phyloP scores from a whole-genome alignment of 2,329 filamentous ascomycete species.

The Diaporthe sp. region DNA sequence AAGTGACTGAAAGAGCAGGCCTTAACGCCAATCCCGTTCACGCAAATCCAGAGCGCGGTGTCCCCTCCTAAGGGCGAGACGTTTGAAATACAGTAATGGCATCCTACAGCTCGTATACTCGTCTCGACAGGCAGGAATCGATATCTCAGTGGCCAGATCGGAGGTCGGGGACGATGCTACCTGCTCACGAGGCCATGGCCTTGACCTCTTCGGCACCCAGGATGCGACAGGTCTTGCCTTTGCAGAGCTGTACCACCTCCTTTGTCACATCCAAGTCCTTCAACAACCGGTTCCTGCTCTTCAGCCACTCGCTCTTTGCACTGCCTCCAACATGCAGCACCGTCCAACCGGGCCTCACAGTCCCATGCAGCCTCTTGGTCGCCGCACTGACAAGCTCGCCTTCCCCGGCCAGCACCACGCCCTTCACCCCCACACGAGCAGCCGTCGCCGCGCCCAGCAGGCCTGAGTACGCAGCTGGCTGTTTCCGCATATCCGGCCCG shows the following conservation, averaged over 20 bases:
- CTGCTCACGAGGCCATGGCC: background rate
- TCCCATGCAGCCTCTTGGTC: background rate
- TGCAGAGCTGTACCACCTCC: slow-evolving; percentile 31
- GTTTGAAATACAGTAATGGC: background rate
- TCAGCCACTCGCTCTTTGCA: slow-evolving; percentile 18
- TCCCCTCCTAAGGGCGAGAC: background rate
- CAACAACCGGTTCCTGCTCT: slow-evolving; percentile 9
- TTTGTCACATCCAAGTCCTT: slow-evolving; percentile 19
- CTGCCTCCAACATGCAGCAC: slow-evolving; percentile 2
- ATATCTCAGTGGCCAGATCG: background rate
- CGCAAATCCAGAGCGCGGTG: background rate
- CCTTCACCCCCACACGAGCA: slow-evolving; percentile 10
- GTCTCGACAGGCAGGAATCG: background rate
- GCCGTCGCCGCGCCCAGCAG: slow-evolving; percentile 19
- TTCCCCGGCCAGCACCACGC: slow-evolving; percentile 13
- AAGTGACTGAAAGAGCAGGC: background rate
- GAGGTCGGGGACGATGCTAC: too few species aligned
- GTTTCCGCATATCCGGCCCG: slow-evolving; percentile 86
- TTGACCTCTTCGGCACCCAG: background rate
- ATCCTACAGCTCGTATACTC: background rate
- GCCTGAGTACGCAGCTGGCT: slow-evolving; percentile 63
- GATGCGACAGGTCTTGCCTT: slow-evolving; percentile 24
- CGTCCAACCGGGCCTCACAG: slow-evolving; percentile 26
- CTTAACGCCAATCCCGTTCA: background rate
- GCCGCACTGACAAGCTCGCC: slow-evolving; percentile 21